A percentile compares a stretch with the other conserved stretches of the same genome.
phyloP scores from a whole-genome alignment of 2,329 filamentous ascomycete species.

The Clonostachys solani region DNA sequence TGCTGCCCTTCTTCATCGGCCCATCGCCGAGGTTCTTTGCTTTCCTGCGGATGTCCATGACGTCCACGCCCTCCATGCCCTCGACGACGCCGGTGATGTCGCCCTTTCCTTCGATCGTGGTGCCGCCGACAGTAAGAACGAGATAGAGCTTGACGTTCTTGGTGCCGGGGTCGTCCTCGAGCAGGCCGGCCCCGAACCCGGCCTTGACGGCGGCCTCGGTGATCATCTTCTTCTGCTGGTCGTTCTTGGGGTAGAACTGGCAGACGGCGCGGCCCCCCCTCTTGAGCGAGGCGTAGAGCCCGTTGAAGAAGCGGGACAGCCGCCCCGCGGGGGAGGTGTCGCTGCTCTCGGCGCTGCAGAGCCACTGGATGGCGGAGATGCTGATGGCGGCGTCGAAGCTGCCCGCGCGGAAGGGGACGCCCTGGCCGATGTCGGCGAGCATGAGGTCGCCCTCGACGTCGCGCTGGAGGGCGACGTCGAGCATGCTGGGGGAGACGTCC shows the following conservation, averaged over 20 bases:
- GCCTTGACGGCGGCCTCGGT: conserved; percentile 85
- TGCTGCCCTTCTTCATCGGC: conserved; percentile 74
- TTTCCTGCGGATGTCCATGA: conserved; percentile 64
- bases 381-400: conserved; percentile 93
- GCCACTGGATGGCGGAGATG: conserved; percentile 96
- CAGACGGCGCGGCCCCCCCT: conserved; percentile 88
- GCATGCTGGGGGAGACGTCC: conserved; percentile 93
- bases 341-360: conserved; percentile 90
- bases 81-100: conserved; percentile 90
- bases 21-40: conserved; percentile 38
- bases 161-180: conserved; percentile 93
- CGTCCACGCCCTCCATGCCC: conserved; percentile 84
- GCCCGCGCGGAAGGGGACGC: conserved; percentile 87
- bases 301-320: conserved; percentile 84
- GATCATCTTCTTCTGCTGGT: conserved; percentile 88
- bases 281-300: conserved; percentile 78
- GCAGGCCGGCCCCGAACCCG: conserved; percentile 88
- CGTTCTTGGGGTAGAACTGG: conserved; percentile 98
- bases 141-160: conserved; percentile 98
- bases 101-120: conserved; percentile 44
- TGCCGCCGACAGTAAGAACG: conserved; percentile 81
- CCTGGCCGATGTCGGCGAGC: conserved; percentile 91
- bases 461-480: conserved; percentile 87
- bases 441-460: conserved; percentile 94
- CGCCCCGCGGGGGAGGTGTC: conserved; percentile 78